Evolutionary conservation across 2,329 filamentous ascomycete genomes (phyloP), one percentile per base, ranked within the genome.

Genomic region (Xylaria sp.): DNA sequence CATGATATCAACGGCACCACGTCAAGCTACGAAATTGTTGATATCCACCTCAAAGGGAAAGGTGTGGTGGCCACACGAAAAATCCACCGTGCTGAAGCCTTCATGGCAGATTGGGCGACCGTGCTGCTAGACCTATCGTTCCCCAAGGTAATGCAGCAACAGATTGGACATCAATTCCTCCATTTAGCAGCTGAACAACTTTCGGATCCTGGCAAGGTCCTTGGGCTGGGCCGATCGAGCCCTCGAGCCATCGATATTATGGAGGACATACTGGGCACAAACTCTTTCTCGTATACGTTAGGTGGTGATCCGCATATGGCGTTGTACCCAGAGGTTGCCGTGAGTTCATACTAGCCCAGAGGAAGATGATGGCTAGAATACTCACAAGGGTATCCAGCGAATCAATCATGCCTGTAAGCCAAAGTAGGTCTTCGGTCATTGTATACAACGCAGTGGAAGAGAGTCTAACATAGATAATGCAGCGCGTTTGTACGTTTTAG

Each of bases 221-320:
- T 73, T 36, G 63, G 63, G 20, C 72, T 80, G 47, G 72, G 72
- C 33, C 69, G 69, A 27, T 77, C 73, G 38, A 79, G 69, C 60
- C 59, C 68, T 1, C 59, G 65, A 36, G 75, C 68, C 53, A 65
- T 67, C 42, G 66, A 77, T 69, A 72, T 71, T 31, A 71, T 79
- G 39, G 79, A 81, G 70, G 77, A 80, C 47, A 63, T 80, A 7
- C 64, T 81, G 65, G 70, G 77, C 50, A 79, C 77, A 1, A 80
- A 80, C 63, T 72, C 75, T 1, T 79, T 79, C 65, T 73, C 70
- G 22, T 73, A 74, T 31, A 60, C 62, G n/a, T 44, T 79, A 10
- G 74, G 67, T 22, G 73, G 60, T 1, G 70, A 72, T 53, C 31
- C 69, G 9, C 73, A 75, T 49, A 74, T 74, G 73, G 70, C 70